These are phyloP conservation scores for Populus euphratica DNA, from an alignment of 345 rosid genomes.

Conservation along the genomic window DNA sequence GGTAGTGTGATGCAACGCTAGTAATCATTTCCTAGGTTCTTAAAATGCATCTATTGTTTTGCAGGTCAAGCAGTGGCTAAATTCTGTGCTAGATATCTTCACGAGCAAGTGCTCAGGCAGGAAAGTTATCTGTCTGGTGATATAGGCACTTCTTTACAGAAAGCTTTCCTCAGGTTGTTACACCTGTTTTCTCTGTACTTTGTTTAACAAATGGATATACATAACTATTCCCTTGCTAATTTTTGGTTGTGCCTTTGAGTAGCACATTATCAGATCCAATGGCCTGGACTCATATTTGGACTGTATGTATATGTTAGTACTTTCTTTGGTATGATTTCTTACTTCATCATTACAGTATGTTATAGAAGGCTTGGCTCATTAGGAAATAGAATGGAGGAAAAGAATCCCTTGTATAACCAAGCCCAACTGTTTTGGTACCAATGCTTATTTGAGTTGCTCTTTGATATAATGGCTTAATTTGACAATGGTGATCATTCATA, in stretches of 20 bases:
- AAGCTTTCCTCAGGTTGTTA: conserved; percentile 74
- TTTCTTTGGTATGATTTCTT: neutral
- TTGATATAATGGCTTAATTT: neutral
- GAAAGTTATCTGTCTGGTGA: conserved; percentile 71
- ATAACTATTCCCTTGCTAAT: no score
- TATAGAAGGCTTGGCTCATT: neutral
- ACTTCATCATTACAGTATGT: neutral
- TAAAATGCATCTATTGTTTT: conserved; percentile 4
- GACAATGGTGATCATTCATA: neutral
- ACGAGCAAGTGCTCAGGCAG: conserved; percentile 68
- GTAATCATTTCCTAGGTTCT: neutral
- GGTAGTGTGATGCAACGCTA: neutral
- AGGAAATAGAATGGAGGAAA: neutral
- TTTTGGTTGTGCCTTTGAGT: neutral
- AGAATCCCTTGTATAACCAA: neutral
- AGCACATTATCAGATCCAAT: neutral
- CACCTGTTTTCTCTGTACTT: neutral
- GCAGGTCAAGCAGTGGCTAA: conserved; percentile 86
- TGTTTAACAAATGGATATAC: neutral
- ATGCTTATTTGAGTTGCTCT: neutral
- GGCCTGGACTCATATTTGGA: neutral
- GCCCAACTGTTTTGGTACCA: neutral
- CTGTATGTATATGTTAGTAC: neutral
- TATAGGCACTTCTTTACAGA: conserved; percentile 57
- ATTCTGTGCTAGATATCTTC: conserved; percentile 89